phyloP scores from a whole-genome alignment of 2,329 filamentous ascomycete species.

The Apiospora kogelbergensis region DNA sequence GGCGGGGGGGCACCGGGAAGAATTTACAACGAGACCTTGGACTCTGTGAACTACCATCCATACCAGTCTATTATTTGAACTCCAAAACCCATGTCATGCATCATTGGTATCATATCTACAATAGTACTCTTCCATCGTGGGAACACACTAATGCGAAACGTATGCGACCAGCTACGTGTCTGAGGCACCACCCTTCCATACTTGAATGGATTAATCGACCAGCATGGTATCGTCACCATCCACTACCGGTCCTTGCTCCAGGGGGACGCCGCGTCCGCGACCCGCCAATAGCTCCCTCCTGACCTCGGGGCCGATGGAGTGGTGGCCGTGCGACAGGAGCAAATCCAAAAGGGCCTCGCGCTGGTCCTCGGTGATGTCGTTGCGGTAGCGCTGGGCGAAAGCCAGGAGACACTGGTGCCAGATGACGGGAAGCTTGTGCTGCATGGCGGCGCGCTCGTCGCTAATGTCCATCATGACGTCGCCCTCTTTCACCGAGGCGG shows the following conservation, averaged over 20 bases:
- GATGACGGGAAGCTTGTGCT: conserved; percentile 77
- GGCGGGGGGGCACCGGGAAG: not conserved
- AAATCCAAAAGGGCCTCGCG: conserved; percentile 88
- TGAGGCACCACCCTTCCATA: conserved; percentile 10
- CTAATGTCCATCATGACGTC: conserved; percentile 59
- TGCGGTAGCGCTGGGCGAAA: conserved; percentile 92
- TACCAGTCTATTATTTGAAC: conserved; percentile 11
- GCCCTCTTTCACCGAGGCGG: conserved; percentile 50
- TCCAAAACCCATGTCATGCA: conserved; percentile 4
- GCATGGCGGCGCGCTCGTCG: conserved; percentile 48
- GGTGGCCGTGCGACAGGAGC: conserved; percentile 80
- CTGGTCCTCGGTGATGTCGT: conserved; percentile 95
- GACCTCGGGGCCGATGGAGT: conserved; percentile 87
- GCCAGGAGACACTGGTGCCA: conserved; percentile 94
- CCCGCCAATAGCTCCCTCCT: conserved; percentile 85
- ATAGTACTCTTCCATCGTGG: not conserved
- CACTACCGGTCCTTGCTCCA: conserved; percentile 56
- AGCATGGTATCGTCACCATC: conserved; percentile 94
- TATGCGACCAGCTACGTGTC: conserved; percentile 11
- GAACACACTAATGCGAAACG: not conserved
- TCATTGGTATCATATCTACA: conserved; percentile 13
- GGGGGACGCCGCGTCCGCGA: conserved; percentile 74
- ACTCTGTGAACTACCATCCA: not conserved
- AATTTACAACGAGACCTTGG: not conserved
- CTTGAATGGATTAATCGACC: conserved; percentile 51